Evolutionary conservation across 257 asterid species (phyloP).

Genomic region (Euphrasia confusa): DNA sequence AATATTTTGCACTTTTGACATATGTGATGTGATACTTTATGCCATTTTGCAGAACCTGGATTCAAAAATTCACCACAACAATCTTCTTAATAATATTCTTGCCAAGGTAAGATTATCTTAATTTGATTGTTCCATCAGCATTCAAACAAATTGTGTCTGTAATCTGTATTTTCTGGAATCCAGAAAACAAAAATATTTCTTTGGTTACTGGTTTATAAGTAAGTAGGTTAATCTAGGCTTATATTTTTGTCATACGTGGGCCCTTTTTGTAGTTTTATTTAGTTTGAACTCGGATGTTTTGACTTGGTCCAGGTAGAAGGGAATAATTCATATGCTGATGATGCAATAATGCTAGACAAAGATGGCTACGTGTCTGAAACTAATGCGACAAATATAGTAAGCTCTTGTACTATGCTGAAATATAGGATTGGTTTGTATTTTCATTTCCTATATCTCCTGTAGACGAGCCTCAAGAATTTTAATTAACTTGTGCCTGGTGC

Average conservation of each 20-base stretch:
- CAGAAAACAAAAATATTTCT: not conserved
- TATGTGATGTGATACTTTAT: not conserved
- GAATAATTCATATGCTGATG: slow-evolving; percentile 65
- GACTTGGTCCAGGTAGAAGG: slow-evolving; percentile 66
- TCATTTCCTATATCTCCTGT: not conserved
- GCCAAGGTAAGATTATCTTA: slow-evolving; percentile 55
- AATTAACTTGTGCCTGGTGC: not conserved
- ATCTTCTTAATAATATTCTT: slow-evolving; percentile 74
- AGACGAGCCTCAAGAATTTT: not conserved
- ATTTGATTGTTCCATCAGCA: slow-evolving; percentile 8
- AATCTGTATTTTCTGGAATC: slow-evolving; percentile 6
- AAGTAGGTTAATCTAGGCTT: not conserved
- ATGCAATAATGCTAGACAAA: slow-evolving; percentile 76
- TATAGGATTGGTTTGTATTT: not conserved
- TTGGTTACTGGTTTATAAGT: slow-evolving; percentile 1
- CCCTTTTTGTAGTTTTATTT: slow-evolving; percentile 12
- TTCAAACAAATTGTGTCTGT: slow-evolving; percentile 6
- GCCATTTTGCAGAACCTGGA: slow-evolving; percentile 56
- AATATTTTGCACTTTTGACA: slow-evolving; percentile 2
- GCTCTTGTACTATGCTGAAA: slow-evolving; percentile 22
- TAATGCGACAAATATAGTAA: slow-evolving; percentile 73
- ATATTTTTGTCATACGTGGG: slow-evolving; percentile 6
- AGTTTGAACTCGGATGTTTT: not conserved
- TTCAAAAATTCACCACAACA: slow-evolving; percentile 81
- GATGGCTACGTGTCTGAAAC: slow-evolving; percentile 85